Conservation (phyloP, 164 flowering plant genomes). For the Stephania cephalantha region DNA sequence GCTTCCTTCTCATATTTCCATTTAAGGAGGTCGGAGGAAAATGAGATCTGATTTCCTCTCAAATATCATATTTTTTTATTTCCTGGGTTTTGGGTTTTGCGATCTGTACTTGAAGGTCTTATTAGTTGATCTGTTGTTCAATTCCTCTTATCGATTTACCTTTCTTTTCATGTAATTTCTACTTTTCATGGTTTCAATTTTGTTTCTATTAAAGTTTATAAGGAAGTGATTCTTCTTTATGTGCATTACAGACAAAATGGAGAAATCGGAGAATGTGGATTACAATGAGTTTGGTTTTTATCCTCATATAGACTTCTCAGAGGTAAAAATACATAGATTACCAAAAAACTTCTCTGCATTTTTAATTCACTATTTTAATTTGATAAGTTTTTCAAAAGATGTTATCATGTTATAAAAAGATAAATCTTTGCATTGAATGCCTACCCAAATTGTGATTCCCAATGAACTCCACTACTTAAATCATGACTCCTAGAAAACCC, state of each 20-base stretch:
- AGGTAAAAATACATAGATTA: constrained; percentile 15
- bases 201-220: no score
- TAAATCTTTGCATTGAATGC: no score
- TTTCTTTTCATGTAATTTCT: no score
- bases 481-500: neutral
- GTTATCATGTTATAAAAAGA: no score
- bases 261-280: constrained; percentile 17
- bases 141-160: neutral
- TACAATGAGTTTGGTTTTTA: constrained; percentile 25
- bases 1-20: neutral
- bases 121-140: no score
- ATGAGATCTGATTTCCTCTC: no score
- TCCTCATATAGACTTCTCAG: constrained; percentile 33
- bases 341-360: neutral
- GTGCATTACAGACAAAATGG: constrained; percentile 3
- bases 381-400: no score
- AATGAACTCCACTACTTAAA: neutral
- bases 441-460: neutral
- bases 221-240: neutral
- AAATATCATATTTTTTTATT: no score
- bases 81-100: no score
- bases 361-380: neutral
- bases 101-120: no score
- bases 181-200: no score
- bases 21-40: neutral